These are phyloP conservation scores for Brassica juncea DNA, from an alignment of 345 rosid species.

Conservation along the genomic window DNA sequence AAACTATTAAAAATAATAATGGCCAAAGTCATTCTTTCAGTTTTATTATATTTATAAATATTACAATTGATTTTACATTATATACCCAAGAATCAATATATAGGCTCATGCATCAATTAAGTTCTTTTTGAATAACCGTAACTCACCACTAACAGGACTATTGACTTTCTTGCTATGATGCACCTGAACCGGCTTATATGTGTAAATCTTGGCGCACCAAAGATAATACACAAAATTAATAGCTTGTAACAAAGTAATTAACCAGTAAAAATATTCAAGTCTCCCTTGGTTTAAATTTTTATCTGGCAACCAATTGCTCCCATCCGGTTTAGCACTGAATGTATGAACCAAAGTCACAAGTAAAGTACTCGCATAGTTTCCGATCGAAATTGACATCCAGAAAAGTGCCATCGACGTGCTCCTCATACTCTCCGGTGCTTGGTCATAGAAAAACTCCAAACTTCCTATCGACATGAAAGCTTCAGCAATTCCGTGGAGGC, in stretches of 20 bases:
- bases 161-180: conserved; percentile 40
- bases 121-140: conserved; percentile 21
- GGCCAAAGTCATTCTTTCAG: not conserved
- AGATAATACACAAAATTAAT: conserved; percentile 64
- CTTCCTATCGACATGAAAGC: conserved; percentile 87
- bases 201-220: conserved; percentile 64
- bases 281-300: conserved; percentile 69
- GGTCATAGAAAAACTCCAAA: conserved; percentile 79
- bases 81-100: not conserved
- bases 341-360: conserved; percentile 67
- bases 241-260: conserved; percentile 61
- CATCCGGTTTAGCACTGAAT: conserved; percentile 58
- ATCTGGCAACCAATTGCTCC: conserved; percentile 84
- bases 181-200: conserved; percentile 67
- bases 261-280: conserved; percentile 83
- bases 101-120: conserved; percentile 21
- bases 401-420: conserved; percentile 72
- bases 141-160: conserved; percentile 28
- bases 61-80: conserved; percentile 14
- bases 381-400: conserved; percentile 68
- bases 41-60: conserved; percentile 18
- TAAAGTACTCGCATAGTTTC: conserved; percentile 71
- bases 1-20: not conserved
- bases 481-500: conserved; percentile 85
- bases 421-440: conserved; percentile 90